A percentile compares a stretch with the other conserved stretches of the same genome.
Conservation (phyloP, 129 eudicot species). For the Chrysanthemum lavandulifolium region DNA sequence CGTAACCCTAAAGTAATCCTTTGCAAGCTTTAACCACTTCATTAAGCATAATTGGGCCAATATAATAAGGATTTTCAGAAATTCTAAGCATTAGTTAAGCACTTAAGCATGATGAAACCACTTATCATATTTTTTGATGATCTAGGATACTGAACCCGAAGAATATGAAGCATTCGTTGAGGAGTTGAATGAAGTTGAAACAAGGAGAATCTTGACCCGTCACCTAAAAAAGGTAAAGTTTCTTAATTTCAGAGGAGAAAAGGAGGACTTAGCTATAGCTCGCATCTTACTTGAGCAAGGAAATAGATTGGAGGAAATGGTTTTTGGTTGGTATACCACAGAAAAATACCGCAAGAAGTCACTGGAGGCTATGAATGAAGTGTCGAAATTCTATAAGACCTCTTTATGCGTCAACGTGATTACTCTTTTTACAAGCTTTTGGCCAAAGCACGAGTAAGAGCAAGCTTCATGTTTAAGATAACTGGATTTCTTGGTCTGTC, state of each 20-base stretch:
- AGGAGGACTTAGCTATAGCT: not conserved
- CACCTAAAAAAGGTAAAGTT: not conserved
- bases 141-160: not conserved
- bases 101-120: not conserved
- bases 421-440: not conserved
- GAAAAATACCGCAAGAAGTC: not conserved
- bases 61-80: too few species aligned
- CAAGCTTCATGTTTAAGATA: too few species aligned
- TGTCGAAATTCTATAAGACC: slow-evolving; percentile 6
- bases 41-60: too few species aligned
- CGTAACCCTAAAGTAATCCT: too few species aligned
- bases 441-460: too few species aligned
- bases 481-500: too few species aligned
- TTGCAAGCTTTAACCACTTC: too few species aligned
- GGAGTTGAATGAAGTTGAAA: not conserved
- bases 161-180: not conserved
- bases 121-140: not conserved
- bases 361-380: slow-evolving; percentile 1
- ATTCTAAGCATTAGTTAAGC: too few species aligned
- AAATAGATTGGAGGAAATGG: slow-evolving; percentile 26
- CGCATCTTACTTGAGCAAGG: slow-evolving; percentile 4
- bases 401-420: slow-evolving; percentile 1
- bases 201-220: not conserved
- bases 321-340: not conserved
- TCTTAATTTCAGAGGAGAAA: not conserved